Conservation (phyloP, 345 rosid genomes). For the Cochlearia excelsa region DNA sequence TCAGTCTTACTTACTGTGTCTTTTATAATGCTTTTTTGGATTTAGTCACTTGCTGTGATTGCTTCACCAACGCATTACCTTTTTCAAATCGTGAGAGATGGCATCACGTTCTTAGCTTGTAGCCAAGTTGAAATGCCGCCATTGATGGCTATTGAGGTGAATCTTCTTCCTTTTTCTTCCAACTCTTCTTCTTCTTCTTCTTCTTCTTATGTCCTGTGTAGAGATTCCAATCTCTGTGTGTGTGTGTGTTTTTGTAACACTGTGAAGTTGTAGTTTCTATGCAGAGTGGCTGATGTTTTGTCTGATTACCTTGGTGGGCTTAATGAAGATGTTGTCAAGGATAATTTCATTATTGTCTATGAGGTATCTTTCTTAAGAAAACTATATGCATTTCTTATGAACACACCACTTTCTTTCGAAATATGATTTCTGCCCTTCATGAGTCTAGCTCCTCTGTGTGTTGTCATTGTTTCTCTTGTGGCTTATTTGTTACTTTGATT, state of each 20-base stretch:
- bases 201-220: neutral
- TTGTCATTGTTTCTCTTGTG: conserved; percentile 3
- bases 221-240: too few relatives aligned
- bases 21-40: conserved; percentile 12
- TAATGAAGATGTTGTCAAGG: conserved; percentile 88
- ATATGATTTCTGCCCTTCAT: neutral
- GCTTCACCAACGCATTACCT: conserved; percentile 96
- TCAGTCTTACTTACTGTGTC: neutral
- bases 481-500: neutral
- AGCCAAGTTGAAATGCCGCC: conserved; percentile 99
- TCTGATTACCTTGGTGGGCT: conserved; percentile 90
- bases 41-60: conserved; percentile 70
- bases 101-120: conserved; percentile 88
- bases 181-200: neutral
- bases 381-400: neutral
- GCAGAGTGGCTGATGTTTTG: conserved; percentile 88
- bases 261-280: conserved; percentile 62
- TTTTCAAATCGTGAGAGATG: conserved; percentile 83
- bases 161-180: conserved; percentile 8
- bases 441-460: neutral
- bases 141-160: conserved; percentile 93
- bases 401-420: neutral
- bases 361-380: conserved; percentile 50
- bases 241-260: conserved; percentile 19
- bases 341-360: conserved; percentile 90